These are phyloP conservation scores for Rhodotorula graminis DNA, from an alignment of 768 basidiomycete species.

Conservation along the genomic window DNA sequence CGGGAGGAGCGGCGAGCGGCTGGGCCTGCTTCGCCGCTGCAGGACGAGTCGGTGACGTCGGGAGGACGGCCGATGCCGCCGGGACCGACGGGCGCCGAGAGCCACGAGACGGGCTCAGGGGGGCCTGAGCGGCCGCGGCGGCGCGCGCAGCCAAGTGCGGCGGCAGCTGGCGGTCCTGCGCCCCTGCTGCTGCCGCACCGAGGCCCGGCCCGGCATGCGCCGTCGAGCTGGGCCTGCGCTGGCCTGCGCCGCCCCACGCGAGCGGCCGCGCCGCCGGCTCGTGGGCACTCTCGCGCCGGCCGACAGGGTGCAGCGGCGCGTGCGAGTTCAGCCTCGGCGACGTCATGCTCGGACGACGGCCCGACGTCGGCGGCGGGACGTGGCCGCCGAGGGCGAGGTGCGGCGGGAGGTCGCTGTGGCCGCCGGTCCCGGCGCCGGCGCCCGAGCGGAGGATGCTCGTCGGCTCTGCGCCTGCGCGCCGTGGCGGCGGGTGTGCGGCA, in stretches of 20 bases:
- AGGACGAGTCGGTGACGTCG: not conserved
- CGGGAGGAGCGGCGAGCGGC: not conserved
- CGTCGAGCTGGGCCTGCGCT: not conserved
- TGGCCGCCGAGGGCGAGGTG: constrained; percentile 14
- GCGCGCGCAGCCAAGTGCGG: constrained; percentile 52
- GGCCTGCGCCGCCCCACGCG: not conserved
- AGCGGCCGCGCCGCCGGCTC: constrained; percentile 2
- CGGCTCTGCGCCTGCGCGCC: constrained; percentile 42
- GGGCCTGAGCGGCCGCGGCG: not conserved
- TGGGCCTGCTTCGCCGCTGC: too few relatives aligned
- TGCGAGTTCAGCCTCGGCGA: constrained; percentile 4
- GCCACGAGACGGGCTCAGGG: not conserved
- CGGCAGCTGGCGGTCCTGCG: constrained; percentile 55
- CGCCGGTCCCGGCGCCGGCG: not conserved
- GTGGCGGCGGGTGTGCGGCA: constrained; percentile 41
- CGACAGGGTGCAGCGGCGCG: constrained; percentile 8
- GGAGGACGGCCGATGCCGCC: not conserved
- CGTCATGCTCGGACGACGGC: constrained; percentile 17
- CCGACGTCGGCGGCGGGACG: not conserved
- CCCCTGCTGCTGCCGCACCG: not conserved
- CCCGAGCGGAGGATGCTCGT: not conserved
- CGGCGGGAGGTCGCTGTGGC: constrained; percentile 7
- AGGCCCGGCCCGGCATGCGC: not conserved
- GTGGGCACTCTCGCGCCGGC: not conserved
- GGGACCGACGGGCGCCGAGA: not conserved